A percentile compares a stretch with the other conserved stretches of the same genome.
These are phyloP conservation scores for Penicillium sp. DNA, from an alignment of 2,329 filamentous ascomycete species.

Conservation along the genomic window DNA sequence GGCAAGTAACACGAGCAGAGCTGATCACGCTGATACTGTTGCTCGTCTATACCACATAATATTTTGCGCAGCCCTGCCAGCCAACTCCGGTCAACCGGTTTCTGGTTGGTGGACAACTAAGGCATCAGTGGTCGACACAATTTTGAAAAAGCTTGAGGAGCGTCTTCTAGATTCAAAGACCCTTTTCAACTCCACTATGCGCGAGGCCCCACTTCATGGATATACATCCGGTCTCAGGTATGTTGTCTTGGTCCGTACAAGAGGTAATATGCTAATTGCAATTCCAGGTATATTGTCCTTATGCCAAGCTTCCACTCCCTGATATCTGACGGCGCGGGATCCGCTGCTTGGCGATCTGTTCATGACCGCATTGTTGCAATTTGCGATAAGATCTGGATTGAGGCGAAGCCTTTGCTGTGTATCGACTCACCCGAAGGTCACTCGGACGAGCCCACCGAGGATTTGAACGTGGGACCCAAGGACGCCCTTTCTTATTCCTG, in stretches of 20 bases:
- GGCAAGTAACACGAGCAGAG: slow-evolving; percentile 66
- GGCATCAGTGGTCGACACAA: slow-evolving; percentile 54
- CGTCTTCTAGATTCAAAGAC: slow-evolving; percentile 64
- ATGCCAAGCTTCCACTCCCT: slow-evolving; percentile 40
- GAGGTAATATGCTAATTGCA: neutral
- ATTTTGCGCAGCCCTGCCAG: slow-evolving; percentile 56
- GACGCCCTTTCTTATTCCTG: slow-evolving; percentile 93
- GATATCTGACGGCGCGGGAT: slow-evolving; percentile 28
- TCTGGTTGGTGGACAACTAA: slow-evolving; percentile 38
- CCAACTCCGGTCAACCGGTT: slow-evolving; percentile 20
- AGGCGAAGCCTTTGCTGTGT: slow-evolving; percentile 76
- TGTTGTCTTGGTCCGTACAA: slow-evolving; percentile 12
- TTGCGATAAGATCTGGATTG: slow-evolving; percentile 71
- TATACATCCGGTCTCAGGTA: slow-evolving; percentile 67
- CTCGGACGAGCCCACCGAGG: slow-evolving; percentile 59
- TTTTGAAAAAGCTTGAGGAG: slow-evolving; percentile 62
- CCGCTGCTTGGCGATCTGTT: slow-evolving; percentile 32
- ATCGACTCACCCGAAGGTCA: slow-evolving; percentile 94
- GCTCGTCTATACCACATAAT: slow-evolving; percentile 73
- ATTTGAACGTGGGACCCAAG: slow-evolving; percentile 75
- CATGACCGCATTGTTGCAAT: slow-evolving; percentile 56
- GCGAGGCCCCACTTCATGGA: slow-evolving; percentile 67
- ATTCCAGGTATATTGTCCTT: slow-evolving; percentile 50
- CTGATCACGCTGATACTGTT: slow-evolving; percentile 89
- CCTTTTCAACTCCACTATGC: slow-evolving; percentile 66